Base-by-base conservation (phyloP, 2,329 filamentous ascomycete genomes). In the Fusarium sp. region DNA sequence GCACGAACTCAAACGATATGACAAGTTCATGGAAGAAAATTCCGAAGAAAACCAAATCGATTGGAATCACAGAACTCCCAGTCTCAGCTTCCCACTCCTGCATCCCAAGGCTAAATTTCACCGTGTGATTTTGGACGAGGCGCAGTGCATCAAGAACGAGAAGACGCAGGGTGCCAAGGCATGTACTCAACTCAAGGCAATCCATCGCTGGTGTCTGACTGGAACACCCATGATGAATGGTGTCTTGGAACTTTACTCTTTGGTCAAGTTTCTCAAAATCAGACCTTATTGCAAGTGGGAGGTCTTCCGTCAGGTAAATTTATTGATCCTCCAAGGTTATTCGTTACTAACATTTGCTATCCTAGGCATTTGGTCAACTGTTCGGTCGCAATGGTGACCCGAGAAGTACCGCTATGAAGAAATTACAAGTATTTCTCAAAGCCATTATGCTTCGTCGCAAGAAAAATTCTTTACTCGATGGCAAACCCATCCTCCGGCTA, bases 211-310 rank as follows among this genome's bases (percentile, higher is more conserved):
- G 94, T 89, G 90, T 3, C 80, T 96, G 23, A 93, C 91, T 0
- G 93, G 92, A 54, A 96, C 93, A 0, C 93, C 93, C 0, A 95
- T 97, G 84, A 96, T 96, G 91, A 97, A 97, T 72, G 88, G 85
- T 13, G 88, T 95, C 4, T 83, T 87, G 26, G 94, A 97, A 72
- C 83, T 97, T 4, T 94, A 88, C 73, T 92, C 93, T 1, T 80
- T 97, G 20, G 83, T 97, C 44, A 86, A 87, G 4, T 97, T 97
- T 74, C 83, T 97, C 16, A 84, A 85, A 4, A 94, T 97, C 74
- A 85, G 85, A 62, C 93, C 93, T 3, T 97, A 96, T 77, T 87
- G 86, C 71, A 82, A 86, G 15, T 86, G 86, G 80, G 80, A 86
- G 0, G 80, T 81, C 23, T 97, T 97, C 77, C 85, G 84, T 41